Base-by-base conservation (phyloP, 169 alveolate species). In the Plasmodium vivax region DNA sequence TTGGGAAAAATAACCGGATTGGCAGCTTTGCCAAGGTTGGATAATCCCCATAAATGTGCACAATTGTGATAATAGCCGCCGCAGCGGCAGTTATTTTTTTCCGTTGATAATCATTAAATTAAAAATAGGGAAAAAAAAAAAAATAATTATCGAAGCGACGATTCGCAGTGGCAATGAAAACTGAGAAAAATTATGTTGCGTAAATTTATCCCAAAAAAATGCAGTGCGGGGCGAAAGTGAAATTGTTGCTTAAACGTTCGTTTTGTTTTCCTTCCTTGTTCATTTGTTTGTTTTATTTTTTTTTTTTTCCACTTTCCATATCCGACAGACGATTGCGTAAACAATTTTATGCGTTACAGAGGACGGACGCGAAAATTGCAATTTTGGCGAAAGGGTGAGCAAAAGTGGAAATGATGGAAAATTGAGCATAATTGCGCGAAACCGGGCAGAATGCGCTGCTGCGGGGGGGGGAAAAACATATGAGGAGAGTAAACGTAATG, bases 321-420 rank as follows among this genome's bases (percentile, higher is more conserved):
- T 68, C 19, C 9, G 77, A 30, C 38, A 30, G 43, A 68, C 32
- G 9, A 68, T 68, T 19, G 38, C 7, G n/a, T 68, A 68, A 68
- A 8, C 4, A n/a, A 68, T 68, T 68, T 51, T 51, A 16, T 51
- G 62, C 62, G 23, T 51, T 51, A 51, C 62, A 51, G 9, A 51
- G 62, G 62, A 51, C 8, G 1, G 77, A 30, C 38, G 77, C 38
- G n/a, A 23, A 68, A 30, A 9, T 68, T 23, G 77, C 38, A 30
- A 27, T 9, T 27, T 68, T 68, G 32, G 77, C n/a, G 0, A 68
- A 68, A 19, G 4, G 4, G 43, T 30, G 38, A 23, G 6, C 23
- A 62, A 68, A 30, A 30, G n/a, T 68, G 77, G 77, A 68, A 68
- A 68, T 68, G 38, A 68, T 68, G 77, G 77, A 68, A 68, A 68